phyloP scores from a whole-genome alignment of 257 asterid genomes.

The Scutellaria minor region DNA sequence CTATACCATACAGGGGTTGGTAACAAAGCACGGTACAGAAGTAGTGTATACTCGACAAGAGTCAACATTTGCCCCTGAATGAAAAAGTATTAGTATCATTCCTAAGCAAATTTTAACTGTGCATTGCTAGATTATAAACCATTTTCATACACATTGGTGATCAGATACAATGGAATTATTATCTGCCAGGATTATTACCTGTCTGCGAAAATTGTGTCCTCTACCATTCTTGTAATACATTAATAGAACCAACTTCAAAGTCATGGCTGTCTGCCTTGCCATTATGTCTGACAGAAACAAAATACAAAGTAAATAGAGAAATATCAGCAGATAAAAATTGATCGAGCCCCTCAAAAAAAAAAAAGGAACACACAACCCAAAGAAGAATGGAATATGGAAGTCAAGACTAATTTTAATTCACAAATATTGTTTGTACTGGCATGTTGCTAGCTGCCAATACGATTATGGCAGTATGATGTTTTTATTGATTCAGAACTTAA shows the following conservation, averaged over 20 bases:
- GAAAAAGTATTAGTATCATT: slow-evolving; percentile 30
- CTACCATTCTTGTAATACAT: slow-evolving; percentile 81
- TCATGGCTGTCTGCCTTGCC: slow-evolving; percentile 87
- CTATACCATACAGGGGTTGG: slow-evolving; percentile 96
- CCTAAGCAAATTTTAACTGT: slow-evolving; percentile 9
- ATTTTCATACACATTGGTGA: neutral
- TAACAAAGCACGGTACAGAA: slow-evolving; percentile 87
- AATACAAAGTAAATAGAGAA: slow-evolving; percentile 22
- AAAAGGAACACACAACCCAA: neutral
- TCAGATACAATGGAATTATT: neutral
- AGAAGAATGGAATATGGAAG: neutral
- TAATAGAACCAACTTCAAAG: slow-evolving; percentile 67
- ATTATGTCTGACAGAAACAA: slow-evolving; percentile 64
- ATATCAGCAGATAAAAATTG: slow-evolving; percentile 6
- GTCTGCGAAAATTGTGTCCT: slow-evolving; percentile 91
- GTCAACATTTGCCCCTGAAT: slow-evolving; percentile 91
- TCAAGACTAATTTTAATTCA: neutral
- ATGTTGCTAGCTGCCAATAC: neutral
- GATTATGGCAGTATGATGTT: slow-evolving; percentile 14
- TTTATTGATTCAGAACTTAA: slow-evolving; percentile 10
- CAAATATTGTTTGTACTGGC: neutral
- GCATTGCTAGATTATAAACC: slow-evolving; percentile 19
- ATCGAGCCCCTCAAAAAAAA: slow-evolving; percentile 20
- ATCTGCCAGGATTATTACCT: slow-evolving; percentile 49
- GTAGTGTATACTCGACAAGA: slow-evolving; percentile 79